Evolutionary conservation across 1,284 basidiomycete species (phyloP), one percentile per base, ranked within the genome.

Genomic region (Cryptococcus depauperatus): DNA sequence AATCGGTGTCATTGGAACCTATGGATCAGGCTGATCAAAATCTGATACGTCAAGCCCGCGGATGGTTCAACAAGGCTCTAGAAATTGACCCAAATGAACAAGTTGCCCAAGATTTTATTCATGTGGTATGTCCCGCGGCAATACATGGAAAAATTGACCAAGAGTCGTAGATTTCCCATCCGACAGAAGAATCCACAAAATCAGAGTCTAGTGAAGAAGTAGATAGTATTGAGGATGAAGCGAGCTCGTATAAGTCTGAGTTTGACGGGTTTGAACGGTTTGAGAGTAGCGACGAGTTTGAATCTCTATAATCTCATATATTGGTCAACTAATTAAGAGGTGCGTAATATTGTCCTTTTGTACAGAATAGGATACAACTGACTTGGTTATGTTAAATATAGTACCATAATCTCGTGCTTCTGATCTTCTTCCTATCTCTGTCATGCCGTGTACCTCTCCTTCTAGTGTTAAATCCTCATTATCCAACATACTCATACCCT

Each of bases 11-110:
- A n/a, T n/a, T n/a, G n/a, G n/a, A n/a, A n/a, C n/a, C n/a, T n/a
- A n/a, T n/a, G 33, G 33, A 35, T 7, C 33, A 35, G 11, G 33
- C 33, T 9, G 33, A 61, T 48, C 16, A 41, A 16, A 42, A 21
- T 18, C 29, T 57, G 13, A 14, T 66, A 19, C 42, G 58, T 10
- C 46, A 54, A 10, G 66, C 64, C 0, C 56, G 57, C 28, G 48
- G 41, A 1, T 64, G 55, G 51, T 69, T 69, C 29, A 39, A 25
- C 16, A 60, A 61, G 34, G 62, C 66, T 4, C 37, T 61, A 25
- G 50, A 47, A 14, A 44, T 67, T 5, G 61, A 64, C 35, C 35
- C 34, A 23, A 27, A 37, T 21, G 56, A 63, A 41, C 30, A 48
- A 7, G 60, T 67, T 1, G 58, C 66, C 0, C 32, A 32, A 19